These are phyloP conservation scores for Withania somnifera DNA, from an alignment of 305 asterid genomes.

Conservation along the genomic window DNA sequence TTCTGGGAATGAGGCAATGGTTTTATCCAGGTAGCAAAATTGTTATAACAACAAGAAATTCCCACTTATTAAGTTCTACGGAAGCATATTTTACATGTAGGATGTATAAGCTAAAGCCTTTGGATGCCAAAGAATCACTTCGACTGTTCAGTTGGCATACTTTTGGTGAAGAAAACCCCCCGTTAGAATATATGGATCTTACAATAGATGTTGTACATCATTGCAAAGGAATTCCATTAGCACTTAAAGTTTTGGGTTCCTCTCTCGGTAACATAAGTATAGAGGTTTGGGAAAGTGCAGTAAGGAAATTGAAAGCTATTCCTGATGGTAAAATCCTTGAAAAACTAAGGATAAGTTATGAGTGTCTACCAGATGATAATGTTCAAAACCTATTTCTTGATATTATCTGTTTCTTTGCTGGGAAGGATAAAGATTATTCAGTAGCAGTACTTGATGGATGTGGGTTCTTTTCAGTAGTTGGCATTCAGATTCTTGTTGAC, in stretches of 20 bases:
- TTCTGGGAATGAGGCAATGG: constrained; percentile 2
- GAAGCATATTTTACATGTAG: not conserved
- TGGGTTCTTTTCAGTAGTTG: not conserved
- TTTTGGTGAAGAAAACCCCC: not conserved
- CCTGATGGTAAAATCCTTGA: not conserved
- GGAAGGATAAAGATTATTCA: not conserved
- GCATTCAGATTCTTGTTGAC: constrained; percentile 4
- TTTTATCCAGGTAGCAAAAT: constrained; percentile 3
- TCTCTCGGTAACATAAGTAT: not conserved
- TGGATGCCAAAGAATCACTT: not conserved
- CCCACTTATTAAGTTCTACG: not conserved
- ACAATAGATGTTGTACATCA: not conserved
- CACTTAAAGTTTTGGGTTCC: constrained; percentile 11
- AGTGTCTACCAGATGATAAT: not conserved
- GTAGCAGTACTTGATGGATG: not conserved
- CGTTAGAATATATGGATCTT: not conserved
- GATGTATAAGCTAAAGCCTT: not conserved
- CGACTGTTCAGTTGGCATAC: constrained; percentile 3
- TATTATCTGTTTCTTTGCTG: not conserved
- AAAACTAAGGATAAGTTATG: constrained; percentile 3
- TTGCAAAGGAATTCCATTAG: constrained; percentile 4
- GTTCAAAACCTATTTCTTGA: not conserved
- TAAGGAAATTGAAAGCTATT: not conserved
- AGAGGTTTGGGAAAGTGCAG: not conserved
- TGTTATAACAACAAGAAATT: constrained; percentile 3